Base-by-base conservation (phyloP, 2,329 filamentous ascomycete species). In the Pseudocercospora ulei region DNA sequence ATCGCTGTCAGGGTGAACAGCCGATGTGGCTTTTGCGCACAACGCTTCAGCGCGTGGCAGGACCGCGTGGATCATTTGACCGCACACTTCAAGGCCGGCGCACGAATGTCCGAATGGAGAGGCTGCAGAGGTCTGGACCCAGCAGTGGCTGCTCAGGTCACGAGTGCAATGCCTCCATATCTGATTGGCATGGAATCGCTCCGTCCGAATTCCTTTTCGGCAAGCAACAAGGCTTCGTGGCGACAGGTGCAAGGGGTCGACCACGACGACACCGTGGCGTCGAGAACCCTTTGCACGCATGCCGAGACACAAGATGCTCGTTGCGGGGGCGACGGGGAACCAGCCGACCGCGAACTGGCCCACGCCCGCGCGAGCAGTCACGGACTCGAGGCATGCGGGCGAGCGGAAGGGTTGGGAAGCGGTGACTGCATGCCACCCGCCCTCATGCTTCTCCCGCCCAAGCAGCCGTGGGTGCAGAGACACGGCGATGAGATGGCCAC, bases 21-120 rank as follows among this genome's bases (percentile, higher is more conserved):
- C 17, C 62, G 70, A 5, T 75, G 71, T 49, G 71, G 71, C 1
- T 74, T 75, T 54, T 75, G 71, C 47, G 58, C 57, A 2, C 55
- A 59, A 44, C 57, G 56, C 2, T 67, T 74, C 46, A 56, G 59
- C 3, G 66, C 62, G 11, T 75, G 72, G 72, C 59, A 66, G 42
- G 66, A 67, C 36, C 62, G 72, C 2, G 57, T 63, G 4, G 69
- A 73, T 39, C 72, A 75, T 49, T 44, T 75, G 5, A 67, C 70
- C 0, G 66, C 65, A 12, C 71, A 75, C 51, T 75, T 74, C 56
- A 68, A 68, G 35, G 63, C 66, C 23, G 71, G 72, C 0, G 62
- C 60, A 4, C 61, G 62, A 18, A 75, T 75, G 70, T 60, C 60
- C 17, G 61, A 70, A 23, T 75, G 72, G 72, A 67, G 65, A 35